These are phyloP conservation scores for Geotrichum restrictum DNA, from an alignment of 1,139 yeast genomes.

Conservation along the genomic window DNA sequence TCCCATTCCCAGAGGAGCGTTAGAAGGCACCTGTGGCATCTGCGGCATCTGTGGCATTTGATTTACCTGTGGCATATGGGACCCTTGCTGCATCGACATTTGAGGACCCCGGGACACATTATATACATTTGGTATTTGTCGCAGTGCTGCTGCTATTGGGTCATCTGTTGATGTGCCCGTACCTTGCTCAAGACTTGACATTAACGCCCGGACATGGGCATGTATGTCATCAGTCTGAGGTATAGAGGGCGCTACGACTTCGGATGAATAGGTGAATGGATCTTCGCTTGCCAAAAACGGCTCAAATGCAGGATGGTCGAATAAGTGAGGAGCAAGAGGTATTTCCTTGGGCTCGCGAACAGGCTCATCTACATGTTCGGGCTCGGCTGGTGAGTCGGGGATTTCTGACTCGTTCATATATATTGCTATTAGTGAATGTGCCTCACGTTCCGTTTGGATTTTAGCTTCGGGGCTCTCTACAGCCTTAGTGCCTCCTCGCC, in stretches of 20 bases:
- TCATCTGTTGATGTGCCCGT: no score
- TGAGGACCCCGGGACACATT: background rate
- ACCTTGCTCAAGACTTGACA: no score
- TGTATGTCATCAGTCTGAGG: no score
- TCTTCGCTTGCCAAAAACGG: constrained; percentile 4
- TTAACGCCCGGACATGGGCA: no score
- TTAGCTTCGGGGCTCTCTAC: constrained; percentile 33
- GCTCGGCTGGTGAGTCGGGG: constrained; percentile 35
- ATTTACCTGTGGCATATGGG: background rate
- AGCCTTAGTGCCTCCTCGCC: constrained; percentile 34
- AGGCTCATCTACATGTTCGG: constrained; percentile 22
- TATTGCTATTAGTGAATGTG: constrained; percentile 30
- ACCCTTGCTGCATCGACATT: background rate
- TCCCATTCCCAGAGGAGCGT: background rate
- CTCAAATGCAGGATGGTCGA: constrained; percentile 19
- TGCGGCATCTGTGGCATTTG: background rate
- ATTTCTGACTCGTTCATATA: constrained; percentile 32
- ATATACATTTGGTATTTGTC: background rate
- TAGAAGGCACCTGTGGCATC: background rate
- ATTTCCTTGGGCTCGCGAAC: constrained; percentile 19
- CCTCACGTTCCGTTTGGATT: constrained; percentile 32
- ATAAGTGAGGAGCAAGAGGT: constrained; percentile 22
- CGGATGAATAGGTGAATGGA: constrained; percentile 2
- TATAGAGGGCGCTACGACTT: background rate
- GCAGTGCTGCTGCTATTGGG: no score